A percentile compares a stretch with the other conserved stretches of the same genome.
phyloP scores from a whole-genome alignment of 1,284 basidiomycete genomes.

The Rhodofomes roseus region DNA sequence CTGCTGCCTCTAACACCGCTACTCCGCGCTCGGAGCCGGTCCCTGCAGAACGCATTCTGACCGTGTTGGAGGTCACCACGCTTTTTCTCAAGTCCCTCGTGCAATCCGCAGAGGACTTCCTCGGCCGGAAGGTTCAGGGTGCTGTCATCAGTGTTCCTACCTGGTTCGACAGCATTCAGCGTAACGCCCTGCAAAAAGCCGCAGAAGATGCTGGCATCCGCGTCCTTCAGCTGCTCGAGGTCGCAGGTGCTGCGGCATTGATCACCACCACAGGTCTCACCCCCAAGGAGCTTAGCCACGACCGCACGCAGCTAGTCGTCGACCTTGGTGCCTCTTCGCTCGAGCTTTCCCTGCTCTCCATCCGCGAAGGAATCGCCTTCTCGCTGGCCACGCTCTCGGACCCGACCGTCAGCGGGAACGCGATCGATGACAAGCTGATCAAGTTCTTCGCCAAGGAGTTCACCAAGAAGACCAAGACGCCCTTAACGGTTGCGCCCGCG shows the following conservation, averaged over 20 bases:
- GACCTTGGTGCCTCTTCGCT: constrained; percentile 71
- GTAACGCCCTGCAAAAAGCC: constrained; percentile 68
- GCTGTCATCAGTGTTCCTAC: constrained; percentile 85
- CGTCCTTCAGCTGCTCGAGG: constrained; percentile 84
- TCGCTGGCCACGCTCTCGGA: constrained; percentile 48
- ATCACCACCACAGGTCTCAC: constrained; percentile 47
- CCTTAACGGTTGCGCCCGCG: constrained; percentile 62
- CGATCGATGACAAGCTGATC: constrained; percentile 82
- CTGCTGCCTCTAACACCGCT: constrained; percentile 64
- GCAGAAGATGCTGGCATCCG: constrained; percentile 81
- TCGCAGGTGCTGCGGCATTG: constrained; percentile 75
- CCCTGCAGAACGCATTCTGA: constrained; percentile 72
- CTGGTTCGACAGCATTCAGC: constrained; percentile 71
- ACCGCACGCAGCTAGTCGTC: constrained; percentile 68
- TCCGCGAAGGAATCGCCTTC: constrained; percentile 65
- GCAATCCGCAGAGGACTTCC: constrained; percentile 88
- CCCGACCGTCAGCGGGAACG: constrained; percentile 50
- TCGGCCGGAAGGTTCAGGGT: constrained; percentile 79
- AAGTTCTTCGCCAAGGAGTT: constrained; percentile 96
- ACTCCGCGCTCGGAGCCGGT: constrained; percentile 82
- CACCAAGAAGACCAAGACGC: constrained; percentile 91
- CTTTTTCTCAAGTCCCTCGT: constrained; percentile 87
- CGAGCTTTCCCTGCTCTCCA: constrained; percentile 56
- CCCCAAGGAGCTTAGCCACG: constrained; percentile 41
- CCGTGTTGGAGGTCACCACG: constrained; percentile 81